These are phyloP conservation scores for Spinacia oleracea DNA, from an alignment of 179 eudicot species.

Conservation along the genomic window DNA sequence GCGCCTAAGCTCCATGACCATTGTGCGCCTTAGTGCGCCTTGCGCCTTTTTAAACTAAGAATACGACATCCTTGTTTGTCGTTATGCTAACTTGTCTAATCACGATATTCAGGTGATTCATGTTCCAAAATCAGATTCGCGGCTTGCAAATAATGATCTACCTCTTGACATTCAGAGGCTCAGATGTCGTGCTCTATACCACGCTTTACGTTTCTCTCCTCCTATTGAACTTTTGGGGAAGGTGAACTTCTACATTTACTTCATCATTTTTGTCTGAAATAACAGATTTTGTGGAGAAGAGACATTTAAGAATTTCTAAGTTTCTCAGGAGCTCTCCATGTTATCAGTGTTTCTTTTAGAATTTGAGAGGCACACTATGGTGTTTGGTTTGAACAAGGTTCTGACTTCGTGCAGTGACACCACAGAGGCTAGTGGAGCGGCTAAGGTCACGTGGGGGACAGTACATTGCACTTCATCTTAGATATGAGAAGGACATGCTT, in stretches of 20 bases:
- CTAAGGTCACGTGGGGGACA: constrained; percentile 64
- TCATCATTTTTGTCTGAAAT: constrained; percentile 1
- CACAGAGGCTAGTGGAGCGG: constrained; percentile 94
- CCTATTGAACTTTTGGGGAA: constrained; percentile 78
- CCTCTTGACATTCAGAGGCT: constrained; percentile 93
- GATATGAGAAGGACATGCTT: constrained; percentile 97
- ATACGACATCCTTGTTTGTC: not conserved
- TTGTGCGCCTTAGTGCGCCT: too few relatives aligned
- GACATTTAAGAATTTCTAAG: not conserved
- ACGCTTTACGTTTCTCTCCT: constrained; percentile 76
- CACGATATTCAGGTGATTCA: constrained; percentile 64
- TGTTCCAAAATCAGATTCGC: constrained; percentile 93
- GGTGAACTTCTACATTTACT: constrained; percentile 42
- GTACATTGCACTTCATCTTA: constrained; percentile 83
- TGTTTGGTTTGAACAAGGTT: constrained; percentile 56
- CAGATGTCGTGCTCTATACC: constrained; percentile 81
- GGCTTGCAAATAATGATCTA: constrained; percentile 87
- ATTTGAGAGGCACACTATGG: constrained; percentile 38
- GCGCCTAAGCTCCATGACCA: too few relatives aligned
- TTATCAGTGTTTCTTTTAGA: constrained; percentile 4
- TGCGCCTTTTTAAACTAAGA: too few relatives aligned
- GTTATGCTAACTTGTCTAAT: constrained; percentile 16
- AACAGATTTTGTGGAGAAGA: not conserved
- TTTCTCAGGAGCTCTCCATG: not conserved
- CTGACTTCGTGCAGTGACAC: constrained; percentile 82